Evolutionary conservation across 192 early-diverging fungal genomes (phyloP).

Genomic region (Coemansia reversa): DNA sequence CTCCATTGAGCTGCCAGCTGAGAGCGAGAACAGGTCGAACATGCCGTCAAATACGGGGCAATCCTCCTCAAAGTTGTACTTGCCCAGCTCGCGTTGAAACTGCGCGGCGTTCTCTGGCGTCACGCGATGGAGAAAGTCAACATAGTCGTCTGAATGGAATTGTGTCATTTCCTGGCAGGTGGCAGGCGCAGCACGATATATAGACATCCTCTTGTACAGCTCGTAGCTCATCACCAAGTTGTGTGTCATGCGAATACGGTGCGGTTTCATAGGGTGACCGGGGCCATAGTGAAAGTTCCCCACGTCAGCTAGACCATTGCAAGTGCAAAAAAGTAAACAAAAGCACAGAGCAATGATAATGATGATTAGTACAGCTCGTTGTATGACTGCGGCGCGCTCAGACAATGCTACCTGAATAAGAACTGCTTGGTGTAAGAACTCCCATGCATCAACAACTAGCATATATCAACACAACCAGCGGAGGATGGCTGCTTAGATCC

Average conservation of each 20-base stretch:
- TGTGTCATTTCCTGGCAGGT: constrained; percentile 92
- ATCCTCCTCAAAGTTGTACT: constrained; percentile 92
- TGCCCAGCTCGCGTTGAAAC: constrained; percentile 61
- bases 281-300: constrained; percentile 88
- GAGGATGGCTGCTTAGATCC: not conserved
- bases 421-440: not conserved
- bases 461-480: not conserved
- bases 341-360: not conserved
- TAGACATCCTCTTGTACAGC: constrained; percentile 91
- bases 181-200: constrained; percentile 76
- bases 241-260: constrained; percentile 94
- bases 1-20: constrained; percentile 93
- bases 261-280: constrained; percentile 98
- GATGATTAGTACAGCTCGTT: not conserved
- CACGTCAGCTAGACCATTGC: constrained; percentile 54
- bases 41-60: constrained; percentile 98
- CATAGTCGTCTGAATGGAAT: constrained; percentile 95
- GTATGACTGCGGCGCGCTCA: constrained; percentile 3
- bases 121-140: constrained; percentile 85
- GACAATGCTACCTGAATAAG: not conserved
- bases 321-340: not conserved
- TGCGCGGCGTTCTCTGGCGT: constrained; percentile 75
- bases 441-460: not conserved
- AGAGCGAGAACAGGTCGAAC: constrained; percentile 90
- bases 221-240: constrained; percentile 96